phyloP scores from a whole-genome alignment of 2,329 filamentous ascomycete species.

The Penicillium psychrosexuale region DNA sequence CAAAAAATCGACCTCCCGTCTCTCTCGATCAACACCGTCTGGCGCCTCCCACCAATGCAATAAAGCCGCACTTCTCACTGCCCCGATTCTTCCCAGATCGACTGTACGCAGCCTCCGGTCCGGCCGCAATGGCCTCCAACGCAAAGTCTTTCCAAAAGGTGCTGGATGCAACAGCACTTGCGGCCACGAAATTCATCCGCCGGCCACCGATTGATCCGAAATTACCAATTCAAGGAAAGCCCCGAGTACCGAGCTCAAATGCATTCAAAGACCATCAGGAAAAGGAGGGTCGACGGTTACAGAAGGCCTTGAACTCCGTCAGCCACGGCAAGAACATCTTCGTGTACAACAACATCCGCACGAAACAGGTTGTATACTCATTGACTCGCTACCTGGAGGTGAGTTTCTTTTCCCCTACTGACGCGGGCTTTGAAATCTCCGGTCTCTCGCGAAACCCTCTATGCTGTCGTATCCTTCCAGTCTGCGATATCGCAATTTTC shows the following conservation, averaged over 20 bases:
- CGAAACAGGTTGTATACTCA: conserved; percentile 64
- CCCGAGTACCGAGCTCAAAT: conserved; percentile 39
- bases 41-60: conserved; percentile 19
- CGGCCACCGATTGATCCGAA: conserved; percentile 35
- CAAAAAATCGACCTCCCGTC: conserved; percentile 36
- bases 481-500: conserved; percentile 1
- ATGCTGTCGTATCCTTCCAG: neutral
- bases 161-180: conserved; percentile 41
- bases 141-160: conserved; percentile 33
- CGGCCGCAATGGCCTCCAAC: conserved; percentile 39
- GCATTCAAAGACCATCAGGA: conserved; percentile 40
- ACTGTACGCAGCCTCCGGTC: conserved; percentile 15
- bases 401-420: conserved; percentile 17
- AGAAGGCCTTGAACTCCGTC: conserved; percentile 47
- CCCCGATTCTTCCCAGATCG: conserved; percentile 1
- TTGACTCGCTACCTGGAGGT: conserved; percentile 56
- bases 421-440: neutral
- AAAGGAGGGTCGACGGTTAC: conserved; percentile 40
- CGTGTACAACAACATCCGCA: conserved; percentile 59
- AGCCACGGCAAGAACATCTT: conserved; percentile 60
- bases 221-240: conserved; percentile 43
- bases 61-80: conserved; percentile 11
- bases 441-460: no score
- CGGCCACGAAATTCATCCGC: conserved; percentile 37
- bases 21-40: conserved; percentile 14